Conservation (phyloP, 345 rosid genomes). For the Eutrema japonicum region DNA sequence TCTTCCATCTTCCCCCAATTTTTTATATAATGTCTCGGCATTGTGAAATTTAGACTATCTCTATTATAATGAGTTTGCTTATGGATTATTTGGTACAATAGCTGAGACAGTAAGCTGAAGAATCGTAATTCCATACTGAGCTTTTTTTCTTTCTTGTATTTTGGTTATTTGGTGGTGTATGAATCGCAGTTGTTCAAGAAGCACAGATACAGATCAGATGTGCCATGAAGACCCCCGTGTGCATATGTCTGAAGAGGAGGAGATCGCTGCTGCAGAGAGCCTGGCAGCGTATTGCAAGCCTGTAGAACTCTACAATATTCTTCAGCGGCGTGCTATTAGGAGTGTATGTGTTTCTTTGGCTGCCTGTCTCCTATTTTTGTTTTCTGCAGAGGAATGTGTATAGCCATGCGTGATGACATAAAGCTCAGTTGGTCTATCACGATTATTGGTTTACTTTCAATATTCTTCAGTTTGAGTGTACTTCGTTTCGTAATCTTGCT, state of each 20-base stretch:
- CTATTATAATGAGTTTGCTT: neutral
- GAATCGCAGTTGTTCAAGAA: constrained; percentile 68
- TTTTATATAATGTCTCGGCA: neutral
- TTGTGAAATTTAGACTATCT: neutral
- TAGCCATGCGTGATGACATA: neutral
- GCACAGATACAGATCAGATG: constrained; percentile 86
- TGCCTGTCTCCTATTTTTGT: too few species aligned
- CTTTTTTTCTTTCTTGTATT: neutral
- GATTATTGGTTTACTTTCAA: constrained; percentile 4
- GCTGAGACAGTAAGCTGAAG: neutral
- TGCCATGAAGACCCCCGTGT: constrained; percentile 81
- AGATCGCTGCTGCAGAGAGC: constrained; percentile 91
- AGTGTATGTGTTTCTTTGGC: constrained; percentile 53
- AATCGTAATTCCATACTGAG: neutral
- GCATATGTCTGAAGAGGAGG: constrained; percentile 86
- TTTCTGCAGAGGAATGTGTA: neutral
- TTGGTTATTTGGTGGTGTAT: constrained; percentile 5
- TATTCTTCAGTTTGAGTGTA: neutral
- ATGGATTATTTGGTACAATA: neutral
- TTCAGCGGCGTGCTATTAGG: constrained; percentile 82
- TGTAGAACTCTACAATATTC: constrained; percentile 93
- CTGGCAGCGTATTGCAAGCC: constrained; percentile 88
- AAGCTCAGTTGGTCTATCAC: neutral
- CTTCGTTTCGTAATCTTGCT: constrained; percentile 20
- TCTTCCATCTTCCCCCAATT: neutral